A percentile compares a stretch with the other conserved stretches of the same genome.
These are phyloP conservation scores for Neoconidiobolus thromboides DNA, from an alignment of 371 early-diverging fungal genomes.

Conservation along the genomic window DNA sequence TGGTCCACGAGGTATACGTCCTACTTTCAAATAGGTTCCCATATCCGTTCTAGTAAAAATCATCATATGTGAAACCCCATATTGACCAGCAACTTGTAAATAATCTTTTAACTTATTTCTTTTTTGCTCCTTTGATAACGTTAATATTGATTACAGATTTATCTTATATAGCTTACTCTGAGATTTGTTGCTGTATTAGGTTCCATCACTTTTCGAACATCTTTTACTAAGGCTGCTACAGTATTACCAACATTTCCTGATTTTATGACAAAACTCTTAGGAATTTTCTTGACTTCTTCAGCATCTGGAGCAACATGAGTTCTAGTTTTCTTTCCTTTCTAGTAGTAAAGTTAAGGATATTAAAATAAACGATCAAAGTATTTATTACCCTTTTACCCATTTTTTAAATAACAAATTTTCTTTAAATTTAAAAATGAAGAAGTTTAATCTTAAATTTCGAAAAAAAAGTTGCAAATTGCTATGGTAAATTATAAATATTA, in stretches of 20 bases:
- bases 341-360: too few species aligned
- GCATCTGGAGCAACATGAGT: neutral
- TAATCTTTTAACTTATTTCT: constrained; percentile 88
- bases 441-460: too few species aligned
- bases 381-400: too few species aligned
- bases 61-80: constrained; percentile 73
- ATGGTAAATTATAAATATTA: too few species aligned
- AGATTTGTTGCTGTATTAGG: constrained; percentile 76
- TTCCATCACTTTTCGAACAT: constrained; percentile 77
- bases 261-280: constrained; percentile 82
- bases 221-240: constrained; percentile 54
- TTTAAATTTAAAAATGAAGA: too few species aligned
- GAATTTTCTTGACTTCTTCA: constrained; percentile 31
- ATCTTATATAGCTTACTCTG: constrained; percentile 20
- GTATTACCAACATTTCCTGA: constrained; percentile 65
- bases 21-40: constrained; percentile 68
- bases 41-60: constrained; percentile 71
- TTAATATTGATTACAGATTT: neutral
- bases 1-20: constrained; percentile 80
- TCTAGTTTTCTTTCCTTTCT: too few species aligned
- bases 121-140: constrained; percentile 45
- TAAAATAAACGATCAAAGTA: too few species aligned
- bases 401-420: too few species aligned
- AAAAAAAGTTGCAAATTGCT: too few species aligned
- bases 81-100: constrained; percentile 64